A percentile compares a stretch with the other conserved stretches of the same genome.
phyloP scores from a whole-genome alignment of 371 early-diverging fungal species.

The Mortierella sp. region DNA sequence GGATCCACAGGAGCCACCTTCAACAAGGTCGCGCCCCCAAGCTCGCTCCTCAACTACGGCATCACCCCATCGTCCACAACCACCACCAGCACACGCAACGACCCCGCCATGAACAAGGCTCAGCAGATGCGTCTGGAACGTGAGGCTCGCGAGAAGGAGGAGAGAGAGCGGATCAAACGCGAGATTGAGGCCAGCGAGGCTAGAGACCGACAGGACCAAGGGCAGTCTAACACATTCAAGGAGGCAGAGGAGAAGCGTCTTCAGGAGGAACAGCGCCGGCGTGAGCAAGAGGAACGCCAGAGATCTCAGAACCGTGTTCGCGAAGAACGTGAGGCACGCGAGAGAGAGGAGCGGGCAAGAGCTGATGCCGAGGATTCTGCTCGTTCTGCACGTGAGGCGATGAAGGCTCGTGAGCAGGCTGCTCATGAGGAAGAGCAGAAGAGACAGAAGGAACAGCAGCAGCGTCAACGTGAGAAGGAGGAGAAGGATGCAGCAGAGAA shows the following conservation, averaged over 20 bases:
- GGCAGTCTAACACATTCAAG: constrained; percentile 14
- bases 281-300: constrained; percentile 55
- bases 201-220: constrained; percentile 3
- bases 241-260: constrained; percentile 36
- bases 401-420: constrained; percentile 33
- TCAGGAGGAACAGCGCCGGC: constrained; percentile 31
- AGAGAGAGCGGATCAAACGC: constrained; percentile 54
- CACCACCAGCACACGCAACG: constrained; percentile 20
- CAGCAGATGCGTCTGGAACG: constrained; percentile 56
- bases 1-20: constrained; percentile 13
- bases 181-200: constrained; percentile 60
- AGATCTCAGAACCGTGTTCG: constrained; percentile 20
- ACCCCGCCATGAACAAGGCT: constrained; percentile 44
- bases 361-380: constrained; percentile 57
- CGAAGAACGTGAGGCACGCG: constrained; percentile 31
- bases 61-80: neutral
- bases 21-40: constrained; percentile 22
- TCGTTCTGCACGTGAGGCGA: constrained; percentile 38
- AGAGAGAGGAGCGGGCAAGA: constrained; percentile 43
- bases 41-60: constrained; percentile 16
- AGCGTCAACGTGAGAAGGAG: constrained; percentile 20
- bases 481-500: constrained; percentile 17
- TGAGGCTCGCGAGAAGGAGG: constrained; percentile 70
- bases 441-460: constrained; percentile 30
- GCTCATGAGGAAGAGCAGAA: constrained; percentile 42